phyloP scores from a whole-genome alignment of 164 flowering plant genomes.

The Chimonanthus salicifolius region DNA sequence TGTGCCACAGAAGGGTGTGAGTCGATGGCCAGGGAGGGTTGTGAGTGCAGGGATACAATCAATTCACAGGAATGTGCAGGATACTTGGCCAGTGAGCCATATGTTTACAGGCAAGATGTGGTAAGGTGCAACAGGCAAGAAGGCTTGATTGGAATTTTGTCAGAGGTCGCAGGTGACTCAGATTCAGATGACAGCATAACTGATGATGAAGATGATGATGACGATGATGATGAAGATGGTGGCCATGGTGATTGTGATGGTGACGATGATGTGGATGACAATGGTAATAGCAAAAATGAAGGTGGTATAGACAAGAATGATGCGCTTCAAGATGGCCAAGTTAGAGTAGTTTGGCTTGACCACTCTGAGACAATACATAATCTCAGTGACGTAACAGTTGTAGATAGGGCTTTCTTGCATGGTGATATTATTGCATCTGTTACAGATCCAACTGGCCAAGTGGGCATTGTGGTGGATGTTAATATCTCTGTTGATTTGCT shows the following conservation, averaged over 20 bases:
- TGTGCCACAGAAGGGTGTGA: constrained; percentile 5
- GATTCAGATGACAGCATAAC: constrained; percentile 35
- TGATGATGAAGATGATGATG: constrained; percentile 12
- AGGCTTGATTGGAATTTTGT: constrained; percentile 34
- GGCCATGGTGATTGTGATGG: constrained; percentile 11
- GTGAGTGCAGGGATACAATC: constrained; percentile 16
- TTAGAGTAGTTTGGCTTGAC: constrained; percentile 84
- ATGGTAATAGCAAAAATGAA: constrained; percentile 14
- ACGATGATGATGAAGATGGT: constrained; percentile 29
- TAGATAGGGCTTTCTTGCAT: constrained; percentile 85
- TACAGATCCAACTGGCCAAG: constrained; percentile 79
- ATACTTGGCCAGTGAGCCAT: constrained; percentile 22
- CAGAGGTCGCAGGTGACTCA: constrained; percentile 48
- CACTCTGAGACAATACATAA: constrained; percentile 50
- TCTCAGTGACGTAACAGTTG: constrained; percentile 48
- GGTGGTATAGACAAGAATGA: constrained; percentile 22
- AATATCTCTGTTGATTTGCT: constrained; percentile 65
- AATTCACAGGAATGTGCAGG: constrained; percentile 16
- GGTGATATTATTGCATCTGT: constrained; percentile 90
- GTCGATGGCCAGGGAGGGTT: constrained; percentile 12
- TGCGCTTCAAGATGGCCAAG: constrained; percentile 62
- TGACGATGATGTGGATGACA: constrained; percentile 4
- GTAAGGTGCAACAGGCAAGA: constrained; percentile 42
- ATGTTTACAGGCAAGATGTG: constrained; percentile 73
- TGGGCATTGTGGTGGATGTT: constrained; percentile 85